These are phyloP conservation scores for Pycnococcus provasolii DNA, from an alignment of 139 green algal genomes.

Conservation along the genomic window DNA sequence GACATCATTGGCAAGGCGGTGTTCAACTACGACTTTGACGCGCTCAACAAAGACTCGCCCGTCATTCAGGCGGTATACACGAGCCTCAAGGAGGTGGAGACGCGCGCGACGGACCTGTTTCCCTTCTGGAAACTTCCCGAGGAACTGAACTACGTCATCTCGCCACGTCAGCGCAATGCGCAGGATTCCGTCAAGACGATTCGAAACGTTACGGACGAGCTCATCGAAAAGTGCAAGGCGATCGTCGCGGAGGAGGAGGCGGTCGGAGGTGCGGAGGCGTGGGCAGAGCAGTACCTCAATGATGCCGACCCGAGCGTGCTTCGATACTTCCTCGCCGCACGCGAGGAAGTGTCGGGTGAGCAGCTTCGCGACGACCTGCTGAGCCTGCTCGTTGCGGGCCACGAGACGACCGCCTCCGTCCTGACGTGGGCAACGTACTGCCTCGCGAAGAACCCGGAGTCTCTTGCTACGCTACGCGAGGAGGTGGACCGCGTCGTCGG, in stretches of 20 bases:
- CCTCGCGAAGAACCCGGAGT: constrained; percentile 52
- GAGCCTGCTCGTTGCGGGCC: constrained; percentile 94
- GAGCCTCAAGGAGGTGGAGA: constrained; percentile 94
- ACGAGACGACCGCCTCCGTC: constrained; percentile 94
- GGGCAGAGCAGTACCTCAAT: constrained; percentile 65
- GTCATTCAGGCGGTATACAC: constrained; percentile 88
- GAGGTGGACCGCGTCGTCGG: constrained; percentile 82
- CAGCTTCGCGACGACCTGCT: constrained; percentile 97
- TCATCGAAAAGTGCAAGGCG: constrained; percentile 76
- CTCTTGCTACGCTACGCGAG: constrained; percentile 49
- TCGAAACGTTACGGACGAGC: constrained; percentile 65
- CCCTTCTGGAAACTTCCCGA: constrained; percentile 19
- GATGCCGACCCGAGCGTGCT: constrained; percentile 80
- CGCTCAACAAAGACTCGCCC: constrained; percentile 51
- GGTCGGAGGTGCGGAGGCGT: constrained; percentile 16
- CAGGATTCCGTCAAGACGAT: constrained; percentile 80
- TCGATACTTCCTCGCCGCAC: constrained; percentile 84
- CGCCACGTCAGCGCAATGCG: constrained; percentile 45
- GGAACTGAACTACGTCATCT: constrained; percentile 25
- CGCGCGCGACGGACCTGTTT: constrained; percentile 57
- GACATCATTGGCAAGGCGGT: constrained; percentile 95
- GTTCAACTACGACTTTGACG: constrained; percentile 98
- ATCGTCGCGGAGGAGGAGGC: constrained; percentile 87
- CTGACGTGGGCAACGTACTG: constrained; percentile 97
- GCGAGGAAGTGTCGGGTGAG: constrained; percentile 72